Evolutionary conservation across 257 asterid genomes (phyloP), one percentile per base, ranked within the genome.

Genomic region (Parsonsia alboflavescens): DNA sequence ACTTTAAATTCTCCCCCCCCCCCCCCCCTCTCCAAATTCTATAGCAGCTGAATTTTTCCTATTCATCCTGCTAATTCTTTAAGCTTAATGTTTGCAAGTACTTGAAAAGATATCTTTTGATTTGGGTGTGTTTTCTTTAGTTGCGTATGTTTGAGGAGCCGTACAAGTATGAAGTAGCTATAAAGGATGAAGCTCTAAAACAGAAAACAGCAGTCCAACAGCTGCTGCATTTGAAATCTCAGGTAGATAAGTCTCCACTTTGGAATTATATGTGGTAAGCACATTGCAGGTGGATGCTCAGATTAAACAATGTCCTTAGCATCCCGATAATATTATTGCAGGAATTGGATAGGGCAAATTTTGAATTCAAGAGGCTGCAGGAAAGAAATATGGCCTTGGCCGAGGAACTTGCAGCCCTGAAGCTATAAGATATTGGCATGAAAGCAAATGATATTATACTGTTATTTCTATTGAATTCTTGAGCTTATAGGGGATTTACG

Each of bases 341-440:
- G 99, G 97, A 86, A 73, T 88, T 89, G 78, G 90, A 84, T 75
- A 81, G 44, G 78, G 87, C 89, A 16, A 86, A 86, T 73, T 74
- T 81, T 79, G 97, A 89, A 77, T 71, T 90, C 83, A 81, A 61
- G 86, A 81, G 81, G 80, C 86, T 77, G 62, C 90, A 87, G 79
- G 97, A 89, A 80, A 88, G 86, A 79, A 89, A 83, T 80, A 74
- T 92, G 86, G 89, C 96, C 68, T 86, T 95, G 81, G 98, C 96
- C 64, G 90, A 85, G 88, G 99, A 95, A 81, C 96, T 95, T 68
- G 99, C 98, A 12, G 93, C 97, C 72, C 78, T 86, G 76, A 92
- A 89, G 85, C 83, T 95, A 98, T 92, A 83, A 70, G 96, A 68
- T 80, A 68, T 56, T 69, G 72, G 74, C 75, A 73, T 57, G 71